These are phyloP conservation scores for Hymenoscyphus albidus DNA, from an alignment of 2,329 filamentous ascomycete genomes.

Conservation along the genomic window DNA sequence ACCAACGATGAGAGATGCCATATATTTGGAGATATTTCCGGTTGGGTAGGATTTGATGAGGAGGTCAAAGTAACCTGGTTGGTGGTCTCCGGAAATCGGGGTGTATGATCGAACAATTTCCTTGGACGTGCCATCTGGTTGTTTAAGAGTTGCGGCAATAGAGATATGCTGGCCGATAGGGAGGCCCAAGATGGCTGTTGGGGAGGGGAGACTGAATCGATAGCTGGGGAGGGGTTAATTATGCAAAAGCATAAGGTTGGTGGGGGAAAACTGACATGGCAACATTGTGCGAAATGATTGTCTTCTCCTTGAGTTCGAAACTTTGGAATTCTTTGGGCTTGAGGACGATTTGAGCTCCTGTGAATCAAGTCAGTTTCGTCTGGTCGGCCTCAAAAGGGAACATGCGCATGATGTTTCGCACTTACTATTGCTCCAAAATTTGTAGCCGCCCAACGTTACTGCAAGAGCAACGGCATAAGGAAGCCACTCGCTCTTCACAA, in stretches of 20 bases:
- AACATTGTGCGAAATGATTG: slow-evolving; percentile 93
- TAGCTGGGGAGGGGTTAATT: slow-evolving; percentile 54
- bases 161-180: slow-evolving; percentile 99
- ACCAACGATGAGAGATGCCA: slow-evolving; percentile 78
- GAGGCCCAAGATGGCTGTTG: slow-evolving; percentile 81
- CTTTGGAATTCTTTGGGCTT: slow-evolving; percentile 86
- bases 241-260: slow-evolving; percentile 6
- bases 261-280: slow-evolving; percentile 63
- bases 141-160: slow-evolving; percentile 71
- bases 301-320: slow-evolving; percentile 93
- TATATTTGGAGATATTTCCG: slow-evolving; percentile 93
- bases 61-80: slow-evolving; percentile 89
- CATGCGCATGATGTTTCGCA: slow-evolving; percentile 23
- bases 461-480: slow-evolving; percentile 67
- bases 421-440: slow-evolving; percentile 69
- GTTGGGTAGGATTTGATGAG: slow-evolving; percentile 97
- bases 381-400: background rate
- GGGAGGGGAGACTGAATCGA: slow-evolving; percentile 79
- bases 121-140: slow-evolving; percentile 66
- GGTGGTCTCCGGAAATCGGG: slow-evolving; percentile 83
- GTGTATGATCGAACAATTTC: slow-evolving; percentile 91
- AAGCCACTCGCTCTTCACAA: slow-evolving; percentile 75
- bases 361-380: slow-evolving; percentile 13
- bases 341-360: slow-evolving; percentile 76
- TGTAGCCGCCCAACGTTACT: slow-evolving; percentile 62